Evolutionary conservation across 2,329 filamentous ascomycete genomes (phyloP), one percentile per base, ranked within the genome.

Genomic region (Penicillium griseofulvum): DNA sequence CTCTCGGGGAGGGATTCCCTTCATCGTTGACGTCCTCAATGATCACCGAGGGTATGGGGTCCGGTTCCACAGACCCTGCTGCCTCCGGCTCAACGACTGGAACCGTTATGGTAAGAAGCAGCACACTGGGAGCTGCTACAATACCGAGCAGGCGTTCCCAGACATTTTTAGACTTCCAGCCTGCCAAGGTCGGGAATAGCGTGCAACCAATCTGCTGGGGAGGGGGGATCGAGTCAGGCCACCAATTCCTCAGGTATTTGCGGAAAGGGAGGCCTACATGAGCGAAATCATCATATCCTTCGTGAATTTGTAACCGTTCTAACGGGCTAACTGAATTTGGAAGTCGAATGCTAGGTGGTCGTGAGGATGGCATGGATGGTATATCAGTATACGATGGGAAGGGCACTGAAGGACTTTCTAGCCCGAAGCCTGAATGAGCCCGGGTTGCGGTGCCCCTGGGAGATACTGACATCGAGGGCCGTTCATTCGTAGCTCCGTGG

Each of bases 81-180:
- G 74, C 79, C 19, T 83, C 80, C 1, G 83, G 83, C 65, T 97
- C 93, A 6, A 96, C 90, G 0, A 99, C 91, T 0, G 95, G 94
- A 5, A 99, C 74, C 0, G 94, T 99, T 44, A 94, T 85, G 0
- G 93, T 93, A 4, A 99, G 80, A 2, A 97, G 76, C 59, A 99
- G 90, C 36, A 99, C 91, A 64, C 89, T 95, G 1, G 92, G 90
- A n/a, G 91, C 87, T 8, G 92, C 92, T 36, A 95, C 81, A 11
- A 94, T 66, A 39, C 91, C 93, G 45, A 97, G 77, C 42, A 91
- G 76, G 67, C 89, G 91, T 65, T 93, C 92, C 85, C 87, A 91
- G n/a, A 88, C 73, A n/a, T 80, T 85, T 74, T 97, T 97, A 28
- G 88, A 84, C 41, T 74, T 78, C 91, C 93, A 99, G 26, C 83